Evolutionary conservation across 345 rosid species (phyloP).

Genomic region (Hibiscus syriacus): DNA sequence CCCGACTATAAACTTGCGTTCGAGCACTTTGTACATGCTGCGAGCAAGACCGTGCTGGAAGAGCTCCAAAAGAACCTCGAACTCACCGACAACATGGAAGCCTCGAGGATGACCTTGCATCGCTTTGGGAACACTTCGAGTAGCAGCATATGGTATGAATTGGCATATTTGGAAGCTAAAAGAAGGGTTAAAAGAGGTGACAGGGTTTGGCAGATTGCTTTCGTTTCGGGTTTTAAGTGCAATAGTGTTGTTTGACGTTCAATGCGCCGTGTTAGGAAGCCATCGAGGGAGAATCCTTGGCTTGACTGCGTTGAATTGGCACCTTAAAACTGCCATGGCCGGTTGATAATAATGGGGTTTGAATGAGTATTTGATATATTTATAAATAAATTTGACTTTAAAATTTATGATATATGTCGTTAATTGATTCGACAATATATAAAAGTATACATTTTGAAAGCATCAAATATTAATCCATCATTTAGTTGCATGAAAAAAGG

Average conservation of each 20-base stretch:
- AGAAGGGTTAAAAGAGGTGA: slow-evolving; percentile 68
- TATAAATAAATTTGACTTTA: too few relatives aligned
- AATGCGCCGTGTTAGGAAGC: slow-evolving; percentile 58
- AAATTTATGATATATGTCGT: too few relatives aligned
- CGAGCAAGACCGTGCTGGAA: slow-evolving; percentile 73
- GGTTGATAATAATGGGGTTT: neutral
- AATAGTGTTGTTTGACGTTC: slow-evolving; percentile 85
- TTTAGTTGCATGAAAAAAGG: too few relatives aligned
- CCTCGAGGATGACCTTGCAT: slow-evolving; percentile 79
- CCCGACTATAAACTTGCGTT: slow-evolving; percentile 93
- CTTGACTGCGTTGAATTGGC: slow-evolving; percentile 43
- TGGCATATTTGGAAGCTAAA: slow-evolving; percentile 88
- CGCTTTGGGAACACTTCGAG: slow-evolving; percentile 91
- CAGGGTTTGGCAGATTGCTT: slow-evolving; percentile 83
- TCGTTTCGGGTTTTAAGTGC: slow-evolving; percentile 92
- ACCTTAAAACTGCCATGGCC: neutral
- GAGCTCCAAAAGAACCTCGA: slow-evolving; percentile 83
- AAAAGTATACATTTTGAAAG: too few relatives aligned
- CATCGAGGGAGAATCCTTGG: slow-evolving; percentile 66
- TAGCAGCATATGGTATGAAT: slow-evolving; percentile 86
- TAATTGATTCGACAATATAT: too few relatives aligned
- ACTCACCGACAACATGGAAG: slow-evolving; percentile 78
- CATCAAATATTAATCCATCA: too few relatives aligned
- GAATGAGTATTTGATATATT: too few relatives aligned
- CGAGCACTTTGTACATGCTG: slow-evolving; percentile 84